Evolutionary conservation across 2,329 filamentous ascomycete genomes (phyloP).

Genomic region (Aureobasidium sp.): DNA sequence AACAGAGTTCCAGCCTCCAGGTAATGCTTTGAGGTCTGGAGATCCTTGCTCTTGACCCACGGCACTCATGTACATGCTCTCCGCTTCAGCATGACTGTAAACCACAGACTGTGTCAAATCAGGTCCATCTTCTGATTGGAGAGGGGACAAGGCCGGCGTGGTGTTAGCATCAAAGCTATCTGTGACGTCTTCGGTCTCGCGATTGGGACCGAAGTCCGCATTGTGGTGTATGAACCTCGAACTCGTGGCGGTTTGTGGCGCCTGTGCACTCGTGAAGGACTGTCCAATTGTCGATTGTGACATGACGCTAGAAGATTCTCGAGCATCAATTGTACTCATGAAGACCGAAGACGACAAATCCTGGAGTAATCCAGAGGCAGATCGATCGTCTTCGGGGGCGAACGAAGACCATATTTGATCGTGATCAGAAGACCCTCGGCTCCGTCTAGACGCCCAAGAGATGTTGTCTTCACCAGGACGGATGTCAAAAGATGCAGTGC

Average conservation of each 20-base stretch:
- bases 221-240: neutral
- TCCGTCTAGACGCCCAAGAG: conserved; percentile 26
- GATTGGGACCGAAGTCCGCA: neutral
- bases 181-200: neutral
- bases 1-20: conserved; percentile 8
- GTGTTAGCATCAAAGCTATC: neutral
- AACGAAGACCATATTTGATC: conserved; percentile 9
- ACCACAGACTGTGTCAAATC: conserved; percentile 49
- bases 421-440: conserved; percentile 14
- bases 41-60: conserved; percentile 28
- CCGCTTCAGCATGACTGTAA: conserved; percentile 70
- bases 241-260: neutral
- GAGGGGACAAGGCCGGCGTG: neutral
- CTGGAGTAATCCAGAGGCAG: neutral
- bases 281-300: neutral
- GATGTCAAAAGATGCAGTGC: conserved; percentile 21
- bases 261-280: neutral
- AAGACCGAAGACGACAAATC: conserved; percentile 5
- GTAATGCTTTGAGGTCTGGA: neutral
- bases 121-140: neutral
- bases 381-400: neutral
- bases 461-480: conserved; percentile 28
- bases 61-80: conserved; percentile 80
- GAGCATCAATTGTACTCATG: neutral
- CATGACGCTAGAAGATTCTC: neutral